A percentile compares a stretch with the other conserved stretches of the same genome.
phyloP scores from a whole-genome alignment of 805 yeast genomes.

The Cyberlindnera samutprakarnensis region DNA sequence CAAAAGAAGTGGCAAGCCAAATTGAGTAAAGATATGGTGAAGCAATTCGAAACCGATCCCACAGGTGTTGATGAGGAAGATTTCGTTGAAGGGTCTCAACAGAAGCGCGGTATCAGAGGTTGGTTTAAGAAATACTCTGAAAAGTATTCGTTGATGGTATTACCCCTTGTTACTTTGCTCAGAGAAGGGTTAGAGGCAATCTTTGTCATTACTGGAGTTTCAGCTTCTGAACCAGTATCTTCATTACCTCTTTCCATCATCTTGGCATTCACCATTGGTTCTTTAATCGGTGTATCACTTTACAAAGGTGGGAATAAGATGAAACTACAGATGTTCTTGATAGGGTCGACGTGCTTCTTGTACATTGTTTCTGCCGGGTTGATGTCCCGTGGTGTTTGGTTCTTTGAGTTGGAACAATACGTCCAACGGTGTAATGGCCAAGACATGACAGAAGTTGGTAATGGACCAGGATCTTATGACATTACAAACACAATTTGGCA shows the following conservation, averaged over 20 bases:
- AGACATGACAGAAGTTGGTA: constrained; percentile 81
- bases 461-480: constrained; percentile 91
- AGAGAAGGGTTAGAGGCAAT: constrained; percentile 93
- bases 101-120: constrained; percentile 4
- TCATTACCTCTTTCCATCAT: constrained; percentile 61
- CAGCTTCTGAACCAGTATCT: constrained; percentile 60
- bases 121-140: constrained; percentile 24
- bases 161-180: constrained; percentile 79
- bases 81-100: neutral
- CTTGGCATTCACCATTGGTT: constrained; percentile 53
- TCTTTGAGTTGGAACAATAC: constrained; percentile 68
- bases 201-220: constrained; percentile 84
- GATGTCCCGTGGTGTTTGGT: constrained; percentile 87
- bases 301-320: constrained; percentile 75
- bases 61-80: constrained; percentile 9
- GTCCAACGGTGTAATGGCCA: constrained; percentile 70
- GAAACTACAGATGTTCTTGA: constrained; percentile 67
- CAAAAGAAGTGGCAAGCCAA: constrained; percentile 76
- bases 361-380: constrained; percentile 86
- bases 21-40: constrained; percentile 55
- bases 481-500: constrained; percentile 80
- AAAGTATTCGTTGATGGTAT: constrained; percentile 62
- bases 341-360: constrained; percentile 71
- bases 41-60: constrained; percentile 15
- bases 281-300: constrained; percentile 55